Evolutionary conservation across 345 rosid species (phyloP).

Genomic region (Geranium brycei): DNA sequence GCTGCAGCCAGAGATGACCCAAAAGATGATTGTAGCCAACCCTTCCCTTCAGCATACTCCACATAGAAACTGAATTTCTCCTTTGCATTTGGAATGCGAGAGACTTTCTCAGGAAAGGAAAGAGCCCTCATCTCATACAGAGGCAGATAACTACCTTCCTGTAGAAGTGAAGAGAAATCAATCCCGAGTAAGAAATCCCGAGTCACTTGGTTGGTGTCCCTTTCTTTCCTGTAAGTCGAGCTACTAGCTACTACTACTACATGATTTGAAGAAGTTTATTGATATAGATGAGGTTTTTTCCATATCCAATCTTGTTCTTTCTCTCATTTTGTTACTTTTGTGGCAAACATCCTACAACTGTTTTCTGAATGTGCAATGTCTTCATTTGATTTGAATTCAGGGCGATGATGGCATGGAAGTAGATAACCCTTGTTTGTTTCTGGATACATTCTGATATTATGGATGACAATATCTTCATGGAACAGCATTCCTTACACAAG

Average conservation of each 20-base stretch:
- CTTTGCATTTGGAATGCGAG: conserved; percentile 77
- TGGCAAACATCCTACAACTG: background rate
- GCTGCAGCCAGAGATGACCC: conserved; percentile 19
- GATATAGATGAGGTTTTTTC: conserved; percentile 36
- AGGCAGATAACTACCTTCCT: too few relatives aligned
- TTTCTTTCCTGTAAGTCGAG: too few relatives aligned
- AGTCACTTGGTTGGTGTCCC: too few relatives aligned
- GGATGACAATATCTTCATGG: conserved; percentile 88
- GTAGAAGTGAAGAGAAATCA: too few relatives aligned
- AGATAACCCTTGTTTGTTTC: conserved; percentile 32
- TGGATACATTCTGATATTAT: conserved; percentile 90
- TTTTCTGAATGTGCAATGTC: background rate
- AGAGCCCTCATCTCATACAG: too few relatives aligned
- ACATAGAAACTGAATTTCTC: conserved; percentile 61
- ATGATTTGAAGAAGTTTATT: conserved; percentile 45
- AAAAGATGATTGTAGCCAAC: conserved; percentile 63
- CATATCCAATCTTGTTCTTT: background rate
- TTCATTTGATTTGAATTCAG: conserved; percentile 24
- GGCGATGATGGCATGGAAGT: conserved; percentile 18
- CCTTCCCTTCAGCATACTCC: conserved; percentile 58
- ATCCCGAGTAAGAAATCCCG: too few relatives aligned
- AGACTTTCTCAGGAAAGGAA: too few relatives aligned
- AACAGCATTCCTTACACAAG: conserved; percentile 22
- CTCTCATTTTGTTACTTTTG: background rate
- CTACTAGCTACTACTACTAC: too few relatives aligned